Percentiles rank a stretch among this genome's conserved stretches.
phyloP scores from a whole-genome alignment of 2,329 filamentous ascomycete genomes.

The Colletotrichum lindemuthianum region DNA sequence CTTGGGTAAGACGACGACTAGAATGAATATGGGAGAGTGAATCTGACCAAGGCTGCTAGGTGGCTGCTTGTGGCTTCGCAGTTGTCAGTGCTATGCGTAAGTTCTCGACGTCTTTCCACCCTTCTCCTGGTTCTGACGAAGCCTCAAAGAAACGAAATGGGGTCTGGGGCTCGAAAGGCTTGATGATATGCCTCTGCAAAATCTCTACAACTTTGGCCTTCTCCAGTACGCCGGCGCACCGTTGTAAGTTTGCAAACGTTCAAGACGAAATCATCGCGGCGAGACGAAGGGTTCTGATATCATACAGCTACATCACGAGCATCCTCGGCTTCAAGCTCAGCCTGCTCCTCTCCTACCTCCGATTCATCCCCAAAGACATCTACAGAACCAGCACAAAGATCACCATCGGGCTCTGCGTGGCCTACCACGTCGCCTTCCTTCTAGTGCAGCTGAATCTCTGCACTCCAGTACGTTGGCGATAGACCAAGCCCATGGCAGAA shows the following conservation, averaged over 20 bases:
- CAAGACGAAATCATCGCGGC: accelerated
- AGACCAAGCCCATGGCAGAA: neutral
- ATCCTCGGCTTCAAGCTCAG: conserved; percentile 59
- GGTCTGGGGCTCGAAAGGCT: conserved; percentile 50
- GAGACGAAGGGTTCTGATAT: accelerated
- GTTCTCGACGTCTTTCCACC: conserved; percentile 14
- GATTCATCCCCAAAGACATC: conserved; percentile 51
- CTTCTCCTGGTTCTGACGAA: neutral
- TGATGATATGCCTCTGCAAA: conserved; percentile 49
- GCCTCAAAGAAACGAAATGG: conserved; percentile 53
- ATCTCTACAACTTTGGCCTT: conserved; percentile 51
- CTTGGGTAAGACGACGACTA: conserved; percentile 40
- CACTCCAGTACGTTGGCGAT: conserved; percentile 42
- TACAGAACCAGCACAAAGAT: conserved; percentile 47
- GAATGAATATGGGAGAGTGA: neutral
- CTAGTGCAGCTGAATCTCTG: conserved; percentile 49
- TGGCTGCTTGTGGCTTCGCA: conserved; percentile 48
- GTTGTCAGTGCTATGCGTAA: conserved; percentile 48
- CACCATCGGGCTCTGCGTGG: conserved; percentile 46
- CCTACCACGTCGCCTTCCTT: conserved; percentile 53
- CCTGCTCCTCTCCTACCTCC: conserved; percentile 55
- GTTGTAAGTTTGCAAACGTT: conserved; percentile 43
- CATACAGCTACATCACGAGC: conserved; percentile 49
- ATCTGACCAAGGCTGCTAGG: conserved; percentile 32
- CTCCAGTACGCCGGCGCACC: conserved; percentile 54